Evolutionary conservation across 164 flowering plant genomes (phyloP).

Genomic region (Dillenia turbinata): DNA sequence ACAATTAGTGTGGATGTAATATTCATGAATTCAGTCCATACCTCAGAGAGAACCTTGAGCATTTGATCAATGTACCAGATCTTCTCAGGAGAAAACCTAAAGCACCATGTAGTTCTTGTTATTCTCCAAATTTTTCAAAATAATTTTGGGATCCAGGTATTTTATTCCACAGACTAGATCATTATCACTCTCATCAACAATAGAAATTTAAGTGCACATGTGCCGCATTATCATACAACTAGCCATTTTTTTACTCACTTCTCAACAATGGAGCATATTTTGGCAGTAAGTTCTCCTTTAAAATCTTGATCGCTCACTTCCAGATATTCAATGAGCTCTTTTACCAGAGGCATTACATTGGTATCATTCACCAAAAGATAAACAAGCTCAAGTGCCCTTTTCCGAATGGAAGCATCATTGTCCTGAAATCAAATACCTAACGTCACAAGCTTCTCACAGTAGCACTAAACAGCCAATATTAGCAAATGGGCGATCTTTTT

Average conservation of each 20-base stretch:
- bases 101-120: slow-evolving; percentile 1
- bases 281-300: slow-evolving; percentile 92
- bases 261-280: slow-evolving; percentile 94
- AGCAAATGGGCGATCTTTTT: no score
- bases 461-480: no score
- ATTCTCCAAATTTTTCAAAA: no score
- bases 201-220: no score
- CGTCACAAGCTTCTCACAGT: slow-evolving; percentile 7
- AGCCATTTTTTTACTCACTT: slow-evolving; percentile 50
- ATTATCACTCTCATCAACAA: no score
- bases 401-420: slow-evolving; percentile 96
- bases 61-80: slow-evolving; percentile 97
- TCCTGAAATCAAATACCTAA: slow-evolving; percentile 48
- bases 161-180: no score
- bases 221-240: no score
- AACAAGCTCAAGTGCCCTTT: slow-evolving; percentile 93
- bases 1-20: no score
- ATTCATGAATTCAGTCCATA: slow-evolving; percentile 21
- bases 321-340: slow-evolving; percentile 90
- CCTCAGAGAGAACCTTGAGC: slow-evolving; percentile 97
- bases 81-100: slow-evolving; percentile 90
- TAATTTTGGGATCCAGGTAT: no score
- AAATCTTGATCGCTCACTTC: slow-evolving; percentile 94
- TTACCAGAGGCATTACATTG: slow-evolving; percentile 80
- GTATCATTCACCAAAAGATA: slow-evolving; percentile 88